Percentiles rank a stretch among this genome's conserved stretches.
Evolutionary conservation across 257 asterid genomes (phyloP).

Genomic region (Anisodus tanguticus): DNA sequence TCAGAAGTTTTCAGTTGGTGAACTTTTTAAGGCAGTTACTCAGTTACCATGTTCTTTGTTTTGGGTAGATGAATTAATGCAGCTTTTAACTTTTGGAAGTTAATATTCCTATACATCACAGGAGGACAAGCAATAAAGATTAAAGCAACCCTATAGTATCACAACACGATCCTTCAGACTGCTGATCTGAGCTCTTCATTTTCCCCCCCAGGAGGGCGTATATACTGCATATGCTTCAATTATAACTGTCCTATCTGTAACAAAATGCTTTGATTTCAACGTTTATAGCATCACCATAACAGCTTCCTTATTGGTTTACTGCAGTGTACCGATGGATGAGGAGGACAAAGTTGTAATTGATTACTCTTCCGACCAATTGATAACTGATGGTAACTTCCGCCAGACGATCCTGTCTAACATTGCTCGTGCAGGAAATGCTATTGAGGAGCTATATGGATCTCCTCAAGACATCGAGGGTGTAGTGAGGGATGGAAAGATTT

Average conservation of each 20-base stretch:
- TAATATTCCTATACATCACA: neutral
- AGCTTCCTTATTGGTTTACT: constrained; percentile 32
- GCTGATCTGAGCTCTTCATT: neutral
- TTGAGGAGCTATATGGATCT: constrained; percentile 84
- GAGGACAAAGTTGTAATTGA: constrained; percentile 81
- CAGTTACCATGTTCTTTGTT: constrained; percentile 21
- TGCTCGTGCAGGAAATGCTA: constrained; percentile 83
- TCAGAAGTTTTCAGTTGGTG: constrained; percentile 17
- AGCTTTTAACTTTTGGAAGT: constrained; percentile 20
- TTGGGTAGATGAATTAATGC: neutral
- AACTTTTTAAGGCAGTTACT: neutral
- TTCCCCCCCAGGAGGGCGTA: neutral
- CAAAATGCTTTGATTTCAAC: neutral
- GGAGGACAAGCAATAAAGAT: neutral
- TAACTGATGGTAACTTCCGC: constrained; percentile 68
- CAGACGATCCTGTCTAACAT: constrained; percentile 66
- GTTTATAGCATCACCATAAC: constrained; percentile 19
- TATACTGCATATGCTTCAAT: constrained; percentile 7
- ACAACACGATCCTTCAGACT: neutral
- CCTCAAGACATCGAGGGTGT: constrained; percentile 98
- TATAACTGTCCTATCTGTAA: neutral
- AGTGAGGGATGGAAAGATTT: constrained; percentile 85
- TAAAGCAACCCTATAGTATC: neutral
- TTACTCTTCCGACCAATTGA: constrained; percentile 76
- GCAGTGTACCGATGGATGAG: constrained; percentile 97